phyloP scores from a whole-genome alignment of 169 alveolate species.

The Plasmodium gallinaceum region DNA sequence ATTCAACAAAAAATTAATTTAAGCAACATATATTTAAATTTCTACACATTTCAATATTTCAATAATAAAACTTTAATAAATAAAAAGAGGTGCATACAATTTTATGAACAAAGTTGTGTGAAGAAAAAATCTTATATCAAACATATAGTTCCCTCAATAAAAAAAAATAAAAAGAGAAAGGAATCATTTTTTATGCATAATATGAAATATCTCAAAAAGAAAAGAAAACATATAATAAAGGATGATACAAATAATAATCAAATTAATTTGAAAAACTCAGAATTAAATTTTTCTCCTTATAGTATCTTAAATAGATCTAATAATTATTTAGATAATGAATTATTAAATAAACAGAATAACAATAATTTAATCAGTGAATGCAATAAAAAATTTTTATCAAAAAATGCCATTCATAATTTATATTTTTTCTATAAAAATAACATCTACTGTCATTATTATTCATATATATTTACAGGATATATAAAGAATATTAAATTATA shows the following conservation, averaged over 20 bases:
- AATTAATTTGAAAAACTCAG: too few species aligned
- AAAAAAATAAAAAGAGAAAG: neutral
- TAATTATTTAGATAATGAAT: neutral
- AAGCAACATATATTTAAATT: constrained; percentile 30
- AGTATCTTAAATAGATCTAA: neutral
- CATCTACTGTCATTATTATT: constrained; percentile 33
- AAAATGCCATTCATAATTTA: neutral
- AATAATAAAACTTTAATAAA: constrained; percentile 1
- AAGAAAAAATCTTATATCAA: neutral
- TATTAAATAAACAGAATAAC: neutral
- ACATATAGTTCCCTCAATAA: neutral
- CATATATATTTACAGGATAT: constrained; percentile 12
- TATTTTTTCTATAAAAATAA: constrained; percentile 21
- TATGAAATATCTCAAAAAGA: neutral
- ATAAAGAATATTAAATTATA: constrained; percentile 18
- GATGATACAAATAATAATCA: too few species aligned
- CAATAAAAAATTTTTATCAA: neutral
- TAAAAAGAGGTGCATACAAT: constrained; percentile 34
- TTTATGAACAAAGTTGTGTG: neutral
- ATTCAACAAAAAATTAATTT: constrained; percentile 21
- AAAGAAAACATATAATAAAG: neutral
- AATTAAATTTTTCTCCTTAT: too few species aligned
- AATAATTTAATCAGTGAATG: neutral
- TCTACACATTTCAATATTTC: constrained; percentile 53
- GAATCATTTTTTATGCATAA: neutral